These are phyloP conservation scores for Elymus sibiricus DNA, from an alignment of 176 grass and related monocot species.

Conservation along the genomic window DNA sequence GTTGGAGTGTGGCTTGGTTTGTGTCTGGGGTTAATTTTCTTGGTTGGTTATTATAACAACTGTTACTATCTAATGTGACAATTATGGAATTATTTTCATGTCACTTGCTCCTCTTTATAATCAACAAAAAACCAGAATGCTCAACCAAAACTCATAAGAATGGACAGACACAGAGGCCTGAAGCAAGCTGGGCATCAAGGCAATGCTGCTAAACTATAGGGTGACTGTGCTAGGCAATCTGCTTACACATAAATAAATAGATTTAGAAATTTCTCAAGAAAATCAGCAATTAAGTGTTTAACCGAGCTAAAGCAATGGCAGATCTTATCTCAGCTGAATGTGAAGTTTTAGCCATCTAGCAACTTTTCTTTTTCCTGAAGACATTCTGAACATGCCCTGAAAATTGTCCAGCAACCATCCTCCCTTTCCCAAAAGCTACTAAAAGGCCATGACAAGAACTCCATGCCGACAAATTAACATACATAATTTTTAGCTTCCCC, in stretches of 20 bases:
- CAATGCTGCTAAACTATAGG: not conserved
- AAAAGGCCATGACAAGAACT: constrained; percentile 25
- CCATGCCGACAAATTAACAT: constrained; percentile 32
- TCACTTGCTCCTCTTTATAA: not conserved
- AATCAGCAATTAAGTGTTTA: not conserved
- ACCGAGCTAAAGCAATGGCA: not conserved
- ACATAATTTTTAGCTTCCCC: constrained; percentile 19
- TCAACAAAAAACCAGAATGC: not conserved
- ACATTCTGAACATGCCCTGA: not conserved
- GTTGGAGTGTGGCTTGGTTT: constrained; percentile 2
- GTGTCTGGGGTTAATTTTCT: not conserved
- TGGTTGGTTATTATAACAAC: not conserved
- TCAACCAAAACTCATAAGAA: not conserved
- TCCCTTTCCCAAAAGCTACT: constrained; percentile 16
- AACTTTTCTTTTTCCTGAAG: not conserved
- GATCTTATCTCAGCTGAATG: not conserved
- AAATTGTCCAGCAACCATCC: not conserved
- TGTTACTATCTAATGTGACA: not conserved
- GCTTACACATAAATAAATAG: not conserved
- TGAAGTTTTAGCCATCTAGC: not conserved
- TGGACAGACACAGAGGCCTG: not conserved
- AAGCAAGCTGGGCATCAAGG: not conserved
- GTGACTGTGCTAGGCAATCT: not conserved
- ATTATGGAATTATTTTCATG: not conserved
- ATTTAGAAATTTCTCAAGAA: not conserved